phyloP scores from a whole-genome alignment of 78 protist species.

The Guillardia theta region DNA sequence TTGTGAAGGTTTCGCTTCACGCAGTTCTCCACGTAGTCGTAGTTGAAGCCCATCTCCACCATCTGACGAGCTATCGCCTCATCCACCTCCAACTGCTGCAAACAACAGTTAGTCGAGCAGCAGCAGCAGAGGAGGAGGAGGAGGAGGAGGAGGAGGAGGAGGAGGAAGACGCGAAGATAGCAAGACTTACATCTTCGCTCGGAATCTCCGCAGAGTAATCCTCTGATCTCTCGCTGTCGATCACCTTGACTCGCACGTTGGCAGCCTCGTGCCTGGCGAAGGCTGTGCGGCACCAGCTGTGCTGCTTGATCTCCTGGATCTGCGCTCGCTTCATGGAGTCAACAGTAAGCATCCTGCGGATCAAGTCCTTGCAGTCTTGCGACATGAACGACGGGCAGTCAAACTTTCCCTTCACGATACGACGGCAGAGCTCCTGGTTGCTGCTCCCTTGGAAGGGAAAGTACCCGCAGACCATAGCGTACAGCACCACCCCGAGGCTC shows the following conservation, averaged over 20 bases:
- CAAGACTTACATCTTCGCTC: not conserved
- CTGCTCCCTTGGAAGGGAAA: conserved; percentile 59
- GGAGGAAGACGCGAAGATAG: not conserved
- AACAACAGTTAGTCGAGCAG: not conserved
- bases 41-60: not conserved
- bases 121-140: not conserved
- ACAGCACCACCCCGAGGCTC: conserved; percentile 66
- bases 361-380: not conserved
- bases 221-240: not conserved
- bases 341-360: conserved; percentile 5
- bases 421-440: conserved; percentile 45
- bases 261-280: not conserved
- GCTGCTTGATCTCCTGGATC: conserved; percentile 40
- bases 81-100: not conserved
- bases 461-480: conserved; percentile 53
- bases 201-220: not conserved
- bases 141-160: not conserved
- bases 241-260: not conserved
- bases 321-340: conserved; percentile 25
- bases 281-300: not conserved
- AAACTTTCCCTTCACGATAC: conserved; percentile 44
- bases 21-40: not conserved
- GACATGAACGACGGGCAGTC: not conserved
- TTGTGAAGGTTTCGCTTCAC: not conserved
- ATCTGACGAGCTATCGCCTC: too few species aligned